A percentile compares a stretch with the other conserved stretches of the same genome.
phyloP scores from a whole-genome alignment of 345 rosid genomes.

The Gossypium rotundifolium region DNA sequence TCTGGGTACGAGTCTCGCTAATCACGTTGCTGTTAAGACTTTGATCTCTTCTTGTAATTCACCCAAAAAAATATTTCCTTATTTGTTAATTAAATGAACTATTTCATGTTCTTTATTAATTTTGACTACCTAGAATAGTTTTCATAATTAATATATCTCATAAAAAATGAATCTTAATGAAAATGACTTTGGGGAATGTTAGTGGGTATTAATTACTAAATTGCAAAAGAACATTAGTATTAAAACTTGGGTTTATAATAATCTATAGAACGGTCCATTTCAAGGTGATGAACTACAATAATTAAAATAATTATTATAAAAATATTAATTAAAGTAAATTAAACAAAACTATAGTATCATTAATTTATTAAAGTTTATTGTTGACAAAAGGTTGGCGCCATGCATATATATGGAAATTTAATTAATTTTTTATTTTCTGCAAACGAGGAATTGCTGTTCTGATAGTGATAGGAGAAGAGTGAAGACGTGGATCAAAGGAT shows the following conservation, averaged over 20 bases:
- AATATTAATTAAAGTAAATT: background rate
- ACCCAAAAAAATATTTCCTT: too few relatives aligned
- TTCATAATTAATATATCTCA: background rate
- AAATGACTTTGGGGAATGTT: background rate
- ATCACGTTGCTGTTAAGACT: too few relatives aligned
- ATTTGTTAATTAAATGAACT: too few relatives aligned
- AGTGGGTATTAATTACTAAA: background rate
- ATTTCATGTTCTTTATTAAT: background rate
- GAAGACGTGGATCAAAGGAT: background rate
- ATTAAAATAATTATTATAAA: too few relatives aligned
- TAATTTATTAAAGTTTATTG: background rate
- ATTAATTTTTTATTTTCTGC: background rate
- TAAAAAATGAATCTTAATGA: background rate
- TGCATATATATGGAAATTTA: background rate
- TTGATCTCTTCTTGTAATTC: too few relatives aligned
- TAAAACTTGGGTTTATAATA: background rate
- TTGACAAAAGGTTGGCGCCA: background rate
- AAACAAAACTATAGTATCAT: background rate
- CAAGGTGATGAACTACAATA: background rate
- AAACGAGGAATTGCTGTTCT: slow-evolving; percentile 10
- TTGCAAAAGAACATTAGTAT: background rate
- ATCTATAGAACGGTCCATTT: background rate
- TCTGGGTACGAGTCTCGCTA: too few relatives aligned
- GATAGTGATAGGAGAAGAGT: background rate
- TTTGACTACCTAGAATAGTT: background rate